Percentiles rank a stretch among this genome's conserved stretches.
phyloP scores from a whole-genome alignment of 1,284 basidiomycete genomes.

The Papiliotrema fonsecae region DNA sequence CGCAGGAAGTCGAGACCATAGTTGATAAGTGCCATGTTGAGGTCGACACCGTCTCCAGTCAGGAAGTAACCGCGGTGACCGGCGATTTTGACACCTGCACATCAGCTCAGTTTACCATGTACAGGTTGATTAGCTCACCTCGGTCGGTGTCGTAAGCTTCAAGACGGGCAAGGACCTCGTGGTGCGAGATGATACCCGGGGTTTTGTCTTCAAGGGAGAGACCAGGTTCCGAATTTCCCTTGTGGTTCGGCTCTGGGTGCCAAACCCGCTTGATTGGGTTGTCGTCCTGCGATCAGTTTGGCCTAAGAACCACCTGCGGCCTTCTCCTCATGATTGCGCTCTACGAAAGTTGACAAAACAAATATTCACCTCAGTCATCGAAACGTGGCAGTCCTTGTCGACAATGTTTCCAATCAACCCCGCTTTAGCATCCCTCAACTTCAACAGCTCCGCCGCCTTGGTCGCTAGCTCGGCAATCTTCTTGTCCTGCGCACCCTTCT shows the following conservation, averaged over 20 bases:
- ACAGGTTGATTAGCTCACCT: slow-evolving; percentile 54
- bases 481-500: slow-evolving; percentile 73
- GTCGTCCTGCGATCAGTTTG: too few species aligned
- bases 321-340: too few species aligned
- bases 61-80: slow-evolving; percentile 97
- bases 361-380: slow-evolving; percentile 71
- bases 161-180: slow-evolving; percentile 88
- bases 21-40: slow-evolving; percentile 93
- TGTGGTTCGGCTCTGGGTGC: slow-evolving; percentile 73
- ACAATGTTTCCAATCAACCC: slow-evolving; percentile 88
- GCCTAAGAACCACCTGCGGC: too few species aligned
- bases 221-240: slow-evolving; percentile 47
- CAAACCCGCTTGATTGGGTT: slow-evolving; percentile 76
- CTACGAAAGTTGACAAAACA: background rate
- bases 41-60: slow-evolving; percentile 90
- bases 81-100: slow-evolving; percentile 75
- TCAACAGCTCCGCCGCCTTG: slow-evolving; percentile 65
- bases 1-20: slow-evolving; percentile 94
- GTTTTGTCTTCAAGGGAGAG: slow-evolving; percentile 56
- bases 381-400: slow-evolving; percentile 77
- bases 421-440: slow-evolving; percentile 71
- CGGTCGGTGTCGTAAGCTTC: slow-evolving; percentile 96
- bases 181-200: slow-evolving; percentile 82
- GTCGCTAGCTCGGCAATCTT: slow-evolving; percentile 62
- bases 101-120: background rate